Conservation (phyloP, 805 yeast species). For the Ogataea paraovalis region DNA sequence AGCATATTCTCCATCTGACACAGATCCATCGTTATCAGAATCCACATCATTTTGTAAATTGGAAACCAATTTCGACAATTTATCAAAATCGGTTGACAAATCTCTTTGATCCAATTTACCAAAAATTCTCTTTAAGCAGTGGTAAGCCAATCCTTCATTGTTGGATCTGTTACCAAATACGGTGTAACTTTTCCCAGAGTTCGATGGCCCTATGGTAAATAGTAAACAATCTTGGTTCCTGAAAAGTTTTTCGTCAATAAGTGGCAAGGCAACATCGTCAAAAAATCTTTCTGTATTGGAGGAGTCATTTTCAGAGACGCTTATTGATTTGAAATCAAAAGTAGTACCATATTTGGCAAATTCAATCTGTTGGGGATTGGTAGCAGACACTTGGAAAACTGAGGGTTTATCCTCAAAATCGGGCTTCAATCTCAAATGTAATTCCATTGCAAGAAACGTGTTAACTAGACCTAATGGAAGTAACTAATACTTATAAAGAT, state of each 20-base stretch:
- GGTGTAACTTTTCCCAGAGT: constrained; percentile 44
- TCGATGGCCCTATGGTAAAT: constrained; percentile 51
- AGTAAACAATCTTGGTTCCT: constrained; percentile 38
- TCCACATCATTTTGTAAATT: constrained; percentile 11
- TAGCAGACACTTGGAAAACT: constrained; percentile 14
- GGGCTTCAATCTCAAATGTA: constrained; percentile 36
- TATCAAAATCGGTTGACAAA: constrained; percentile 7
- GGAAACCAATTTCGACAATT: constrained; percentile 8
- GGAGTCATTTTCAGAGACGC: constrained; percentile 29
- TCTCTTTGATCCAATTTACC: constrained; percentile 7
- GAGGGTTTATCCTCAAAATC: constrained; percentile 16
- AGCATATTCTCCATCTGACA: constrained; percentile 25
- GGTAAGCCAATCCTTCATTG: constrained; percentile 14
- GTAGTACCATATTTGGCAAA: constrained; percentile 23
- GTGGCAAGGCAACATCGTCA: constrained; percentile 29
- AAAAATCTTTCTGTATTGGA: constrained; percentile 30
- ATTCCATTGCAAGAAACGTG: constrained; percentile 12
- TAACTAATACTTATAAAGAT: neutral
- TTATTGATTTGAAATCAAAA: constrained; percentile 24
- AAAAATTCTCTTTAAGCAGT: constrained; percentile 24
- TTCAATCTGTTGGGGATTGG: constrained; percentile 20
- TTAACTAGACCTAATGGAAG: neutral
- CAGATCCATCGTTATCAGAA: neutral
- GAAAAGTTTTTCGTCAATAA: constrained; percentile 28
- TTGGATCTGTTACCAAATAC: constrained; percentile 31